Base-by-base conservation (phyloP, 1,284 basidiomycete genomes). In the Takashimella tepidaria region DNA sequence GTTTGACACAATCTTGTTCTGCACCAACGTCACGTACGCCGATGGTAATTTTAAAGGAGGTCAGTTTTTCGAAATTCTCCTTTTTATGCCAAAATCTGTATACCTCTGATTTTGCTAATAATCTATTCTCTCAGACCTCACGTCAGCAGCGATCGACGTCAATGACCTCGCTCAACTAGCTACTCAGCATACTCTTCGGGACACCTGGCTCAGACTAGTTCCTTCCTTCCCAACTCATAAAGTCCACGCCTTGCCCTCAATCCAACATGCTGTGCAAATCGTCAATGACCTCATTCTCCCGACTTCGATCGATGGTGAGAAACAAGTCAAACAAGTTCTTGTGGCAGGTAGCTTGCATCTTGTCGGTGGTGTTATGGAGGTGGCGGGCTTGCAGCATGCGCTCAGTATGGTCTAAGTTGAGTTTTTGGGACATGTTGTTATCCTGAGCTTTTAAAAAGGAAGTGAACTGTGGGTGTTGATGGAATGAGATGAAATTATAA, bases 301-400 rank as follows among this genome's bases (percentile, higher is more conserved):
- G 10, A 37, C 31, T 8, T 8, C 10, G 8, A 37, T 8, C 31
- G 59, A 59, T 25, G 62, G 64, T 16, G 66, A 75, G 16, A n/a
- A n/a, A n/a, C n/a, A n/a, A n/a, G n/a, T n/a, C n/a, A 61, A 68
- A n/a, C 64, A 69, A 20, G 84, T 92, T 13, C 79, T 98, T 22
- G 92, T 96, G 1, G 83, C 89, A 1, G 96, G 96, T 3, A 97
- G 92, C 74, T 74, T 99, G 62, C 93, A 96, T 76, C 81, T 99
- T 13, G 87, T 98, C 5, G 96, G 96, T 21, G 96, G 96, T 2
- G 80, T 95, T 8, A 89, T 98, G 67, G 92, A 95, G 67, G 90
- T 90, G 3, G 88, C 90, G 6, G 85, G 83, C 21, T 73, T 97
- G 55, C 82, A 84, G 51, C 80, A 82, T 59, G 72, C 69, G 3